Base-by-base conservation (phyloP, 352 stramenopile species). In the Phytophthora pistaciae region DNA sequence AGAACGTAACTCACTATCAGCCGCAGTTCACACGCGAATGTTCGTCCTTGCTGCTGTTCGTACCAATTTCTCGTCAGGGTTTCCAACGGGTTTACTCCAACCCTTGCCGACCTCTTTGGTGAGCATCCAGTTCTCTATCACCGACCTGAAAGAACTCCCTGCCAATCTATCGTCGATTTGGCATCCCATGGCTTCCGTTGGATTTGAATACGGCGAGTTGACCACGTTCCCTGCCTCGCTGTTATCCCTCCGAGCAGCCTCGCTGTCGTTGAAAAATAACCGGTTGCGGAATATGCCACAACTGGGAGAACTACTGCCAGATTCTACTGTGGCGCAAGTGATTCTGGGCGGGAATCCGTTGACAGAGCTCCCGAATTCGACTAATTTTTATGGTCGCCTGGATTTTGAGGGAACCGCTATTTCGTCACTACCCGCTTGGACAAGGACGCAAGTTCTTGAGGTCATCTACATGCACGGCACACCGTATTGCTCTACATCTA, bases 181-280 rank as follows among this genome's bases (percentile, higher is more conserved):
- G 48, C 60, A 66, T 10, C 49, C 49, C 6, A 42, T 66, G 60
- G 60, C 48, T 13, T 38, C 56, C 33, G 36, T 67, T 16, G 10
- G 49, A 1, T 67, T 67, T n/a, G 60, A 67, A 25, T 67, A 53
- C 23, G 21, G 23, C 25, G 21, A 42, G 6, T 10, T 60, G 25
- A n/a, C 16, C 27, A 21, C 40, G 2, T 60, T 67, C 11, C 50
- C 36, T 10, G 7, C 50, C n/a, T 58, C 60, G 11, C 16, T 60
- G 10, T 31, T 67, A 18, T 31, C 60, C 14, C 10, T 60, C 21
- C 23, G 44, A 20, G 9, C 36, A n/a, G 46, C 25, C 4, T 23
- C 36, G 2, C 27, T 67, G 21, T 67, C 60, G 11, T 49, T 67
- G 5, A 60, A 67, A 31, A 40, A 49, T 14, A 60, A 55, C 8